A percentile compares a stretch with the other conserved stretches of the same genome.
Conservation (phyloP, 176 grass and related monocot species). For the Melocanna baccifera region DNA sequence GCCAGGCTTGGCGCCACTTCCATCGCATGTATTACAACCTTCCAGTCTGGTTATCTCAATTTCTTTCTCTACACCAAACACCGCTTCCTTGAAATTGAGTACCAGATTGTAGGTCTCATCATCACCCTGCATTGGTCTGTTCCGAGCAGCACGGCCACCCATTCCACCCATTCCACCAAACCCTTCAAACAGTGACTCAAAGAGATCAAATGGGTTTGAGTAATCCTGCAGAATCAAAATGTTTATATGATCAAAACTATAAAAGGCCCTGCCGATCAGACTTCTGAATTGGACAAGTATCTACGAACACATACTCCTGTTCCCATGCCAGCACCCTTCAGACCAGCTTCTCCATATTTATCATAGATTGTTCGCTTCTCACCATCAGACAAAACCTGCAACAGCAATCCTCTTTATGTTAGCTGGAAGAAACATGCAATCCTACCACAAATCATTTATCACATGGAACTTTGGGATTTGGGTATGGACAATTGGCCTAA, state of each 20-base stretch:
- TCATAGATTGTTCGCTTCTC: constrained; percentile 95
- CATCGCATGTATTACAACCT: constrained; percentile 76
- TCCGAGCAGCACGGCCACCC: constrained; percentile 71
- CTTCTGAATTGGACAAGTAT: constrained; percentile 14
- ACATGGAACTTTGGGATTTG: constrained; percentile 4
- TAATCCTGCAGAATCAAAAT: constrained; percentile 66
- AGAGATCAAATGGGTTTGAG: constrained; percentile 90
- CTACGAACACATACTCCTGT: constrained; percentile 62
- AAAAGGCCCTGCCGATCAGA: background rate
- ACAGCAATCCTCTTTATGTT: constrained; percentile 4
- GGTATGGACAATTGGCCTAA: constrained; percentile 31
- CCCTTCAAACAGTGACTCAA: constrained; percentile 92
- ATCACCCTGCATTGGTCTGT: constrained; percentile 89
- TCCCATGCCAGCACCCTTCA: constrained; percentile 96
- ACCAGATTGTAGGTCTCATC: constrained; percentile 89
- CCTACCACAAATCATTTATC: background rate
- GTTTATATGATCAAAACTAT: constrained; percentile 23
- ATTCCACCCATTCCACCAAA: constrained; percentile 98
- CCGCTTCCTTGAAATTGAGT: constrained; percentile 92
- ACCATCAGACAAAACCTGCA: constrained; percentile 87
- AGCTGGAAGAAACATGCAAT: constrained; percentile 19
- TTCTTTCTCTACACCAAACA: constrained; percentile 95
- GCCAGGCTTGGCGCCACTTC: constrained; percentile 84
- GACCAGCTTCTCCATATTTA: constrained; percentile 94
- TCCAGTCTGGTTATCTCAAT: constrained; percentile 88